phyloP scores from a whole-genome alignment of 805 yeast species.

The Komagataella pastoris region DNA sequence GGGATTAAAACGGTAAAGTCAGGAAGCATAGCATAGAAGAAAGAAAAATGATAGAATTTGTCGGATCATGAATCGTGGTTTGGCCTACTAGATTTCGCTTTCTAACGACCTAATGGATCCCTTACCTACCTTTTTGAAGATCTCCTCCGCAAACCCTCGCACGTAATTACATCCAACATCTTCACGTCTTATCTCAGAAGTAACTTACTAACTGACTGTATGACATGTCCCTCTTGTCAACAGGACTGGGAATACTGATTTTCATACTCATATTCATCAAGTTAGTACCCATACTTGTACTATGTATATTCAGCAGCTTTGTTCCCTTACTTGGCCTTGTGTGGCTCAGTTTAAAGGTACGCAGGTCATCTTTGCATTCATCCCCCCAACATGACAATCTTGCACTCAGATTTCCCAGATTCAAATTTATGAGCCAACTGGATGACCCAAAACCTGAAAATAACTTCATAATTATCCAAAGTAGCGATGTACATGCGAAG shows the following conservation, averaged over 20 bases:
- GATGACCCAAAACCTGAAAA: background rate
- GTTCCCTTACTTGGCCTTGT: background rate
- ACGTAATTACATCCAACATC: background rate
- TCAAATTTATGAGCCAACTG: background rate
- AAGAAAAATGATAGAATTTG: no score
- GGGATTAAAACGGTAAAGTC: no score
- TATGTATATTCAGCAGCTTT: background rate
- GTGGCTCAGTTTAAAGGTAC: background rate
- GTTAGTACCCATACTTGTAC: background rate
- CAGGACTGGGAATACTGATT: background rate
- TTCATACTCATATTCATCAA: background rate
- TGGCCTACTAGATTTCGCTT: no score
- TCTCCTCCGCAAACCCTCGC: no score
- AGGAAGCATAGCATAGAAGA: no score
- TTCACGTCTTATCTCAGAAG: background rate
- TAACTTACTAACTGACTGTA: background rate
- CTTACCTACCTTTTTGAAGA: no score
- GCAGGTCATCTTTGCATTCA: background rate
- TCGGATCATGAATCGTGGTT: no score
- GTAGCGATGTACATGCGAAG: constrained; percentile 3
- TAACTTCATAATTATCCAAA: constrained; percentile 36
- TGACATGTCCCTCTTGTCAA: background rate
- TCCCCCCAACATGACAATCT: background rate
- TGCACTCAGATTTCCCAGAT: background rate
- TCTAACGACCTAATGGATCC: no score